These are phyloP conservation scores for Penicillium freii DNA, from an alignment of 2,329 filamentous ascomycete genomes.

Conservation along the genomic window DNA sequence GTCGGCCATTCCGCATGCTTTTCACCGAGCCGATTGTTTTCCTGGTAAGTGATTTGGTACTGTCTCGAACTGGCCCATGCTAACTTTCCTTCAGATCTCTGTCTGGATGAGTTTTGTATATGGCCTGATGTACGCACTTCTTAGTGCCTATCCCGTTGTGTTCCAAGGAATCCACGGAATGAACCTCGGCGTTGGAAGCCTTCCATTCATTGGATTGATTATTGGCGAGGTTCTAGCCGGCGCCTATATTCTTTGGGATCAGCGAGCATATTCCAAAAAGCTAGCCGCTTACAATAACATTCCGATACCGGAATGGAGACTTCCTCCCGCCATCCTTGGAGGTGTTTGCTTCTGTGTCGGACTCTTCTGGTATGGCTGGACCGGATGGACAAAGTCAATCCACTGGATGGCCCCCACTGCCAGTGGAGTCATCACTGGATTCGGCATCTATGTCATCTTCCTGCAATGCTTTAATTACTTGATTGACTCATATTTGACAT, in stretches of 20 bases:
- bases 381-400: constrained; percentile 32
- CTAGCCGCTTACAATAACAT: constrained; percentile 31
- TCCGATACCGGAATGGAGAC: constrained; percentile 35
- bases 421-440: constrained; percentile 33
- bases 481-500: constrained; percentile 41
- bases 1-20: constrained; percentile 42
- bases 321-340: constrained; percentile 32
- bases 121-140: constrained; percentile 32
- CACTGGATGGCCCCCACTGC: constrained; percentile 40
- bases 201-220: constrained; percentile 33
- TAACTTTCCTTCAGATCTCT: constrained; percentile 15
- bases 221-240: constrained; percentile 32
- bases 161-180: constrained; percentile 33
- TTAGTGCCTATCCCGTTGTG: constrained; percentile 31
- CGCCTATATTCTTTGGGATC: constrained; percentile 27
- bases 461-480: constrained; percentile 39
- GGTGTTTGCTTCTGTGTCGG: constrained; percentile 36
- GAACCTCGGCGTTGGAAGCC: constrained; percentile 31
- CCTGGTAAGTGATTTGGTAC: constrained; percentile 17
- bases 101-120: constrained; percentile 37
- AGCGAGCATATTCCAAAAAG: constrained; percentile 31
- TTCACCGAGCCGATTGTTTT: constrained; percentile 44
- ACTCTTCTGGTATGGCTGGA: constrained; percentile 41
- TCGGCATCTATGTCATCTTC: constrained; percentile 36
- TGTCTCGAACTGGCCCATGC: neutral